These are phyloP conservation scores for Neurospora pannonica DNA, from an alignment of 495 filamentous ascomycete species.

Conservation along the genomic window DNA sequence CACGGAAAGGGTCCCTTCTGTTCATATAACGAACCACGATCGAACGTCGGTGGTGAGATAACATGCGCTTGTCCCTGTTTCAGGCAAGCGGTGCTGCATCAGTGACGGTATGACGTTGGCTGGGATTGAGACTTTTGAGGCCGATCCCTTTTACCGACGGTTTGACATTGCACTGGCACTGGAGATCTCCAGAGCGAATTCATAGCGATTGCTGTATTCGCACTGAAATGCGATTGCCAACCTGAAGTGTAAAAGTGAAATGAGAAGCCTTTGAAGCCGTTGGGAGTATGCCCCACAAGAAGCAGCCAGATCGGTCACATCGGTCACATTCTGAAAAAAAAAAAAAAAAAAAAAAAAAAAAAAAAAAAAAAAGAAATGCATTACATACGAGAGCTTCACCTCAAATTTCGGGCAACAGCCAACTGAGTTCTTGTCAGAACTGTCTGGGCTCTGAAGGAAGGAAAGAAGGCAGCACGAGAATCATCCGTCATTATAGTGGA, in stretches of 20 bases:
- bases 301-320: not conserved
- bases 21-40: not conserved
- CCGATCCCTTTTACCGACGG: not conserved
- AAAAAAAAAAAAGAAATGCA: no score
- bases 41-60: not conserved
- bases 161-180: not conserved
- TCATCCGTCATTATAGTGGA: not conserved
- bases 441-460: not conserved
- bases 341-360: no score
- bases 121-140: not conserved
- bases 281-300: not conserved
- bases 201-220: not conserved
- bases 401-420: not conserved
- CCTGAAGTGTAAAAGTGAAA: not conserved
- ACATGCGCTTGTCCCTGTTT: not conserved
- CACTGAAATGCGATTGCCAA: not conserved
- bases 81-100: constrained; percentile 18
- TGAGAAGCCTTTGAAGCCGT: not conserved
- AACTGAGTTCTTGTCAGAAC: not conserved
- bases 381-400: not conserved
- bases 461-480: not conserved
- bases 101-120: constrained; percentile 13
- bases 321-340: not conserved
- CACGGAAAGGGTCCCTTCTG: not conserved
- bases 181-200: not conserved